Evolutionary conservation across 2,329 filamentous ascomycete species (phyloP), one percentile per base, ranked within the genome.

Genomic region (Aureobasidium sp.): DNA sequence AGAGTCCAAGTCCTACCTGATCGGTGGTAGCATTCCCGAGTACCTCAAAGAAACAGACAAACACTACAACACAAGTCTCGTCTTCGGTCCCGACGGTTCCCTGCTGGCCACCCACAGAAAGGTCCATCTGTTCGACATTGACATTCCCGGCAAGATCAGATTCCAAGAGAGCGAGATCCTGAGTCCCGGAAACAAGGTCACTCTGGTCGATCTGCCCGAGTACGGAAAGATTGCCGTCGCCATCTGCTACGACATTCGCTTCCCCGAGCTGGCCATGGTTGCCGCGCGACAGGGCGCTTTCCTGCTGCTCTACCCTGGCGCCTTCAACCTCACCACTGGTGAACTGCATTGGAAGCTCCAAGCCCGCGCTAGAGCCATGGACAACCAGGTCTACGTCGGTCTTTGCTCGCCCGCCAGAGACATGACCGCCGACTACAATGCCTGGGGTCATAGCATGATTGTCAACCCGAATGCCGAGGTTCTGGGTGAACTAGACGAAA

Each of bases 221-320:
- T 96, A 96, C 74, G 94, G 94, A 64, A 88, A 85, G 73, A 84
- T 99, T 65, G 91, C 85, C 5, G 79, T 99, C 4, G 92, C 90
- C 36, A 97, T 99, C 72, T 99, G 94, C 82, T 99, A 99, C 78
- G 94, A 99, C 76, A 85, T 99, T 61, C 90, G 94, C 44, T 99
- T 99, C 79, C 93, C 94, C 0, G 94, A 97, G 77, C 81, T 96
- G 12, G 94, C 91, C 3, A 94, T 85, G 72, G 87, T 97, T 62
- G 93, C 93, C 0, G 90, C 93, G 22, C 83, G 94, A 36, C 86
- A 86, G 67, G 91, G 88, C n/a, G 88, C 86, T 63, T 99, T 99
- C 74, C 82, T 90, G 49, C 84, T 97, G 60, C 74, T 97, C 20
- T 97, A 97, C 75, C 94, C 94, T 0, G 94, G 91, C n/a, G 94